These are phyloP conservation scores for Clonostachys sp. DNA, from an alignment of 2,329 filamentous ascomycete genomes.

Conservation along the genomic window DNA sequence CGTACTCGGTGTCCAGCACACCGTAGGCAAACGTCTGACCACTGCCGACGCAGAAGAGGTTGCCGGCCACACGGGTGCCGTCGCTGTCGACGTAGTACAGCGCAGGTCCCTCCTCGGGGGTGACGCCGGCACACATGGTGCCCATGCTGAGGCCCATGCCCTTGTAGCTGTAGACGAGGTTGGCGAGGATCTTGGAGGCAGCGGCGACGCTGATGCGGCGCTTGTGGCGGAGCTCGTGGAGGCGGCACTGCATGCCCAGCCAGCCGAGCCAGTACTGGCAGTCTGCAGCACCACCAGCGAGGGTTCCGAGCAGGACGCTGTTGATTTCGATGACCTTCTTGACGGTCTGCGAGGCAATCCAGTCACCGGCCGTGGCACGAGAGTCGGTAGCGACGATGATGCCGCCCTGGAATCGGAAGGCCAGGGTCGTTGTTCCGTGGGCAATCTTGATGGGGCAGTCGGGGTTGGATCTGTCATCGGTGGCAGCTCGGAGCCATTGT, in stretches of 20 bases:
- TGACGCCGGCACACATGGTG: slow-evolving; percentile 98
- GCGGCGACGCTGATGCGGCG: slow-evolving; percentile 96
- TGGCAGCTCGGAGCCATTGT: slow-evolving; percentile 92
- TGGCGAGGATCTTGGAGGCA: slow-evolving; percentile 96
- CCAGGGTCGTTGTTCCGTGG: slow-evolving; percentile 95
- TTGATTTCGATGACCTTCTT: slow-evolving; percentile 99
- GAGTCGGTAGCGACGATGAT: slow-evolving; percentile 99
- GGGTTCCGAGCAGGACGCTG: slow-evolving; percentile 87
- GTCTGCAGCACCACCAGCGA: slow-evolving; percentile 97
- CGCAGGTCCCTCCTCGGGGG: slow-evolving; percentile 89
- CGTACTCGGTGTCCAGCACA: slow-evolving; percentile 93
- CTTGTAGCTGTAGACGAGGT: slow-evolving; percentile 98
- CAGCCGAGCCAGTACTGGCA: slow-evolving; percentile 99
- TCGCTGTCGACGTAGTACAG: slow-evolving; percentile 98
- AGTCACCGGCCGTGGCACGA: slow-evolving; percentile 93
- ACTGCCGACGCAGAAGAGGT: slow-evolving; percentile 96
- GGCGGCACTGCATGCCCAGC: slow-evolving; percentile 97
- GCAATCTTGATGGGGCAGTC: slow-evolving; percentile 98
- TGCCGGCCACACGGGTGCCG: slow-evolving; percentile 85
- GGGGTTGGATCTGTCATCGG: slow-evolving; percentile 95
- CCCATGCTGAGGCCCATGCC: slow-evolving; percentile 98
- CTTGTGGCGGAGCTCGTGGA: slow-evolving; percentile 99
- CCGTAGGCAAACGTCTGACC: slow-evolving; percentile 99
- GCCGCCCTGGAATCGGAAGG: slow-evolving; percentile 96
- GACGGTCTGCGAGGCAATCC: slow-evolving; percentile 99